These are phyloP conservation scores for Calonectria honghensis DNA, from an alignment of 2,329 filamentous ascomycete genomes.

Conservation along the genomic window DNA sequence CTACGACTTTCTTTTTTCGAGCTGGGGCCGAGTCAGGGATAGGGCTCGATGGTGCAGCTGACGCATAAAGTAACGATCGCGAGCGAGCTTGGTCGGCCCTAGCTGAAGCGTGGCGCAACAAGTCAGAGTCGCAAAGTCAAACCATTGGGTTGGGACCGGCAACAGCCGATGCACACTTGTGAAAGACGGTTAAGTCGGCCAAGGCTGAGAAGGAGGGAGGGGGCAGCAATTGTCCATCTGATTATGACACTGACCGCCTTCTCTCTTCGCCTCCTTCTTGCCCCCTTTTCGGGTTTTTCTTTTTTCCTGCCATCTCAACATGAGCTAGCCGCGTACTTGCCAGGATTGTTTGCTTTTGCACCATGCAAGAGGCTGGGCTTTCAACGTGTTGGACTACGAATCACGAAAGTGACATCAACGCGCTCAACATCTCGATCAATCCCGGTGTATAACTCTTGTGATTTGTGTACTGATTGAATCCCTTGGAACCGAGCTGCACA, in stretches of 20 bases:
- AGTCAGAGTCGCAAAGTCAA: background rate
- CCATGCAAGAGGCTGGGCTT: background rate
- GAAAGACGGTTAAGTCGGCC: background rate
- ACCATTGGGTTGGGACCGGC: background rate
- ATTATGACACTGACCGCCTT: background rate
- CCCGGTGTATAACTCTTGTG: background rate
- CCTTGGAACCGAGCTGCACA: background rate
- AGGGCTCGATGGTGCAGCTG: no score
- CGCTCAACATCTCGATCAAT: background rate
- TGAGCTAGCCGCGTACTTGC: background rate
- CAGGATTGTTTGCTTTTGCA: background rate
- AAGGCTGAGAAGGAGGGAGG: background rate
- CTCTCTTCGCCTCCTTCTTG: background rate
- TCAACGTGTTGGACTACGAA: background rate
- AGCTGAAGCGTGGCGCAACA: constrained; percentile 14
- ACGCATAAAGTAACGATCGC: background rate
- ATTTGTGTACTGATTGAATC: background rate
- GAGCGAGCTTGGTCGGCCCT: background rate
- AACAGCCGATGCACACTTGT: constrained; percentile 1
- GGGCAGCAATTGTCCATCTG: background rate
- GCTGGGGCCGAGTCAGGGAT: background rate
- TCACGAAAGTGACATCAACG: background rate
- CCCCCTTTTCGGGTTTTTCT: background rate
- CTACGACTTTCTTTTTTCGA: no score
- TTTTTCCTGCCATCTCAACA: background rate